phyloP scores from a whole-genome alignment of 257 asterid species.

The Forsythia viridissima region DNA sequence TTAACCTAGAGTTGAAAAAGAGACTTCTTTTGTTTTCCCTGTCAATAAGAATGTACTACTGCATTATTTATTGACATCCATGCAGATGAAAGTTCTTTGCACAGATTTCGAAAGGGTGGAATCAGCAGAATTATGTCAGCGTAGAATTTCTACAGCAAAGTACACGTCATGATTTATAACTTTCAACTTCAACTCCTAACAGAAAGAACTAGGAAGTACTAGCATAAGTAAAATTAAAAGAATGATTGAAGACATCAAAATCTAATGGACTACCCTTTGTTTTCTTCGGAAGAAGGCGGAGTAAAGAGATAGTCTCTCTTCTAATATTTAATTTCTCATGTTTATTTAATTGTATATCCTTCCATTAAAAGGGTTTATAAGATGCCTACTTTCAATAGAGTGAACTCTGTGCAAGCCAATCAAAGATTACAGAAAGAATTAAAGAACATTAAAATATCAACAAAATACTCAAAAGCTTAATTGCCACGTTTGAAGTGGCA shows the following conservation, averaged over 20 bases:
- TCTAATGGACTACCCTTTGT: not conserved
- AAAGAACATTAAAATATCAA: not conserved
- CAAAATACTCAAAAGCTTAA: constrained; percentile 11
- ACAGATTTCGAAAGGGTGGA: not conserved
- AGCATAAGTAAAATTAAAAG: constrained; percentile 9
- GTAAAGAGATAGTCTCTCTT: constrained; percentile 4
- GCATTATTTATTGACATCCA: not conserved
- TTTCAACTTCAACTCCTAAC: constrained; percentile 3
- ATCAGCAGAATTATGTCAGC: not conserved
- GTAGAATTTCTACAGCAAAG: constrained; percentile 2
- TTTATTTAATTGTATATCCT: not conserved
- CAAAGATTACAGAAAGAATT: not conserved
- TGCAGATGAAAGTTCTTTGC: not conserved
- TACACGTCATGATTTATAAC: not conserved
- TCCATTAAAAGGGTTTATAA: not conserved
- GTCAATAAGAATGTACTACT: not conserved
- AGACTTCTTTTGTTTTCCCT: not conserved
- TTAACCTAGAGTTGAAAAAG: not conserved
- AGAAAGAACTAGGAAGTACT: not conserved
- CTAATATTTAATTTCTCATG: not conserved
- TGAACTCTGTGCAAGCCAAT: not conserved
- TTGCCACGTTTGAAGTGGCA: constrained; percentile 4
- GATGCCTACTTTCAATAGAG: constrained; percentile 8
- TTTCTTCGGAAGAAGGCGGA: constrained; percentile 7
- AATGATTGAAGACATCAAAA: not conserved